These are phyloP conservation scores for Tolypocladium tundrense DNA, from an alignment of 2,329 filamentous ascomycete genomes.

Conservation along the genomic window DNA sequence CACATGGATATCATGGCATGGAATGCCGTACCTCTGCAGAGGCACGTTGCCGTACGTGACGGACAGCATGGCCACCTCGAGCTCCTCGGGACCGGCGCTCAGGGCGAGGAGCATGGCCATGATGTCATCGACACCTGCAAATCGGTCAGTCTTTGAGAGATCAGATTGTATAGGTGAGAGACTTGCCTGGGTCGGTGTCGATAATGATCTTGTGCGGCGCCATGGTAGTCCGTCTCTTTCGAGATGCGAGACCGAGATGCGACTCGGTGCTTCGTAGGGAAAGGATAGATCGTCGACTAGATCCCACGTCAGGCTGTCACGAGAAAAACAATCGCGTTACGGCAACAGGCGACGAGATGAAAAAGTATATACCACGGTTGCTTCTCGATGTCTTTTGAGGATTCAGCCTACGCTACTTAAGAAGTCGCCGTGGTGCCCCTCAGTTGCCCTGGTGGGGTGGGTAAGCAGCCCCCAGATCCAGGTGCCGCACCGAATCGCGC, in stretches of 20 bases:
- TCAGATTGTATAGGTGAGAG: background rate
- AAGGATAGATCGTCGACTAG: background rate
- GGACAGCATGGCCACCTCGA: constrained; percentile 77
- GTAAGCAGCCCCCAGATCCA: background rate
- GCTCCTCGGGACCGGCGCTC: constrained; percentile 68
- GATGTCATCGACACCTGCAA: constrained; percentile 72
- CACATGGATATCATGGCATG: background rate
- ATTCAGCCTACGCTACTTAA: background rate
- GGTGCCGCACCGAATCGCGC: background rate
- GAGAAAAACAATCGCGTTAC: background rate
- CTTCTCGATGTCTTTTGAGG: background rate
- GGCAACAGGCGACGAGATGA: background rate
- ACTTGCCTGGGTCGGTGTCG: constrained; percentile 78
- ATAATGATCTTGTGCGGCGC: constrained; percentile 75
- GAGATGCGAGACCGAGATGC: background rate
- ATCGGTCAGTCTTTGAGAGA: background rate
- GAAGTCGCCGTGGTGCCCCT: background rate
- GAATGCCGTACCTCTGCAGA: constrained; percentile 55
- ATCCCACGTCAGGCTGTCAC: background rate
- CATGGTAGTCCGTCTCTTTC: constrained; percentile 31
- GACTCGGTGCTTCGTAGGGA: background rate
- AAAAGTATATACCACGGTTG: background rate
- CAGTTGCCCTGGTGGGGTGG: background rate
- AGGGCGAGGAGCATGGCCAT: constrained; percentile 82
- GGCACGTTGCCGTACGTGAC: constrained; percentile 92